Evolutionary conservation across 148 eudicot genomes (phyloP), one percentile per base, ranked within the genome.

Genomic region (Polygonum maritimum): DNA sequence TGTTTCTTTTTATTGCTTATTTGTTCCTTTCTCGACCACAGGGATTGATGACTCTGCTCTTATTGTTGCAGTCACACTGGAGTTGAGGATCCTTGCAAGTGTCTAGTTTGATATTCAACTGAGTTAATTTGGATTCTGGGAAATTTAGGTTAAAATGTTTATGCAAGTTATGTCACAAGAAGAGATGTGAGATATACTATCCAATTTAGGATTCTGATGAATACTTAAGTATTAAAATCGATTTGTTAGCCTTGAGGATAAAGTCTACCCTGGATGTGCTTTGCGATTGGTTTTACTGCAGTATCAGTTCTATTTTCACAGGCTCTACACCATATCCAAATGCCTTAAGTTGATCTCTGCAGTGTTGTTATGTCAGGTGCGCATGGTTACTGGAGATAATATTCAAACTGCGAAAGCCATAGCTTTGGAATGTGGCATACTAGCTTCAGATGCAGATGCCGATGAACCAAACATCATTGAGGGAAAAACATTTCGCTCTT

Each of bases 321-420:
- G 16, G 31, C 35, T 62, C 69, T 31, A 31, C 5, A 31, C 69
- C 13, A 12, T 57, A 19, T 57, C 9, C 63, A 21, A 57, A 57
- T 21, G 31, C 63, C 21, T 57, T 22, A 57, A 19, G 63, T 57
- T 57, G 63, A 57, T 57, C 63, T 13, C 18, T 63, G 69, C 18
- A 63, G 69, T 21, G 18, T 63, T 9, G 18, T 14, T 78, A 80
- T 51, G 19, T 76, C 78, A 94, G 98, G 98, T 92, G 71, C 89
- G 98, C 36, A 95, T 95, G 98, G 97, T 92, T 62, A 95, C 96
- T 69, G 98, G 98, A 81, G 98, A 95, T 82, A 95, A 92, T 85
- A 84, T 90, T 79, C 97, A 88, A 79, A 92, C 98, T 40, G 98
- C 97, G n/a, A 89, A 45, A 86, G 97, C 98, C 11, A 92, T 95